A percentile compares a stretch with the other conserved stretches of the same genome.
phyloP scores from a whole-genome alignment of 2,329 filamentous ascomycete genomes.

The Incumbomyces delicatus region DNA sequence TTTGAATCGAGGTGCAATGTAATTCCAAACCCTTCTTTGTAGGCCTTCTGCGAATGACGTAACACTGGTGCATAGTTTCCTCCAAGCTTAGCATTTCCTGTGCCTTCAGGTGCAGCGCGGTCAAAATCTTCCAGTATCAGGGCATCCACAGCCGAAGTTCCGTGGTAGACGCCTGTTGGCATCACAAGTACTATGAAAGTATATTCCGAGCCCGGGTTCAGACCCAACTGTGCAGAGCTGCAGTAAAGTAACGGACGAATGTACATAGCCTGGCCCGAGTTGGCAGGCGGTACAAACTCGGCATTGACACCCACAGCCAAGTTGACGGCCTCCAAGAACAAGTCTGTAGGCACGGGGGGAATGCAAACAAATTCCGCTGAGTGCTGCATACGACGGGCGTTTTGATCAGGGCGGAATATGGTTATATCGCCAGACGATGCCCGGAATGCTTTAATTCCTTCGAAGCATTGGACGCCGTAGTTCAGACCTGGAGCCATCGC shows the following conservation, averaged over 20 bases:
- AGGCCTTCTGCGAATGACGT: conserved; percentile 73
- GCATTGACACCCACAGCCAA: conserved; percentile 82
- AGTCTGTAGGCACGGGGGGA: conserved; percentile 63
- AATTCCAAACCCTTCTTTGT: conserved; percentile 75
- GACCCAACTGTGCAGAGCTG: conserved; percentile 72
- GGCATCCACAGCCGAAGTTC: conserved; percentile 74
- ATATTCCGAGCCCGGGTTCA: conserved; percentile 84
- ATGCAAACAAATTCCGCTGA: conserved; percentile 76
- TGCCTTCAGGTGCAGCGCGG: conserved; percentile 81
- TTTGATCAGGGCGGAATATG: conserved; percentile 80
- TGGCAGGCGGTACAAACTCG: conserved; percentile 80
- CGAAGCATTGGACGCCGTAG: conserved; percentile 96
- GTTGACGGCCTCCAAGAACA: conserved; percentile 67
- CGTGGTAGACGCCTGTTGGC: conserved; percentile 89
- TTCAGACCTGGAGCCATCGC: conserved; percentile 93
- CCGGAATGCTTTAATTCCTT: conserved; percentile 96
- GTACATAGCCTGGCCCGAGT: conserved; percentile 85
- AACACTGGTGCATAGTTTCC: conserved; percentile 94
- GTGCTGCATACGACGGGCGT: conserved; percentile 75
- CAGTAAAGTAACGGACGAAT: conserved; percentile 84
- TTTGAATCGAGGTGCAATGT: conserved; percentile 86
- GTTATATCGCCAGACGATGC: conserved; percentile 61
- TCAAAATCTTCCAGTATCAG: conserved; percentile 90
- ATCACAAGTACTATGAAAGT: conserved; percentile 83
- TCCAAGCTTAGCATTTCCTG: conserved; percentile 84